Evolutionary conservation across 2,329 filamentous ascomycete species (phyloP).

Genomic region (Phaeophleospora eucalypticola): DNA sequence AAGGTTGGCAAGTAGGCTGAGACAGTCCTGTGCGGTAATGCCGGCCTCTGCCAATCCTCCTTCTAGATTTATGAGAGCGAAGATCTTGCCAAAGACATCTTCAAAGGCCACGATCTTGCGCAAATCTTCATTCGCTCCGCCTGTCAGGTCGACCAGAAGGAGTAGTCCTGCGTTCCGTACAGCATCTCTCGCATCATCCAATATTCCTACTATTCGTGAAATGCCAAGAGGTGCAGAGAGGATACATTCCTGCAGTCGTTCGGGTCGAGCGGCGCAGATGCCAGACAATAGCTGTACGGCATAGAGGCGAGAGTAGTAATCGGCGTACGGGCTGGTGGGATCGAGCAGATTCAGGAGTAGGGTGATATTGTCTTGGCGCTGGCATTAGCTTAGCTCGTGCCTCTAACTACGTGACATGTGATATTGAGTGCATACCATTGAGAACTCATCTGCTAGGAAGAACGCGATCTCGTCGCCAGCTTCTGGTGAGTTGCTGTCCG

Average conservation of each 20-base stretch:
- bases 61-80: constrained; percentile 75
- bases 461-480: constrained; percentile 92
- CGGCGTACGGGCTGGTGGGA: constrained; percentile 71
- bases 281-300: constrained; percentile 83
- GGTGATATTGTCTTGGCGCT: constrained; percentile 92
- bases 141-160: constrained; percentile 81
- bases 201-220: constrained; percentile 73
- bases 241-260: constrained; percentile 91
- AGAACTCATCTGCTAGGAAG: constrained; percentile 97
- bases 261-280: constrained; percentile 78
- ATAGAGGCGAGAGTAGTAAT: constrained; percentile 68
- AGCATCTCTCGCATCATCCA: constrained; percentile 83
- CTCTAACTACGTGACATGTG: constrained; percentile 4
- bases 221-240: constrained; percentile 85
- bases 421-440: constrained; percentile 58
- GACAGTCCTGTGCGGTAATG: constrained; percentile 84
- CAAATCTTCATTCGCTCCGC: constrained; percentile 74
- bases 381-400: constrained; percentile 49
- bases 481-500: constrained; percentile 66
- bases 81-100: constrained; percentile 84
- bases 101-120: constrained; percentile 96
- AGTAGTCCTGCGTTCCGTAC: constrained; percentile 80
- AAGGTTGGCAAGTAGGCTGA: constrained; percentile 86
- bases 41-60: constrained; percentile 79
- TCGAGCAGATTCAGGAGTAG: constrained; percentile 86